Evolutionary conservation across 345 rosid species (phyloP), one percentile per base, ranked within the genome.

Genomic region (Reutealis trisperma): DNA sequence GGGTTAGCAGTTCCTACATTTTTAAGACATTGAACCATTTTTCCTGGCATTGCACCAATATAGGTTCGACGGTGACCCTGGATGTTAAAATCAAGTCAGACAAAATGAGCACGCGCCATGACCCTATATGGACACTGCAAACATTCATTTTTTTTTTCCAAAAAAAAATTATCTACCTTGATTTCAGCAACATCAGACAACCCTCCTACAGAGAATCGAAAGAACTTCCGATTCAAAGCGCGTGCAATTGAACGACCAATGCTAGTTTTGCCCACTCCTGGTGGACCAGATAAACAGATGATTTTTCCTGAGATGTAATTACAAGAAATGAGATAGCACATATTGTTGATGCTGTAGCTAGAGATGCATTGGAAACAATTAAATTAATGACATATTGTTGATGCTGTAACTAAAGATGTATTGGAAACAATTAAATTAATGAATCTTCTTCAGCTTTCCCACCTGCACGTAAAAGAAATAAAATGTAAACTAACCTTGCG

Each of bases 201-300:
- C 41, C 99, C 98, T 85, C 99, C 99, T 78, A 96, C 98, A 64
- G 99, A 96, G 83, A 96, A 96, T 82, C 99, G 90, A 80, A 85
- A 96, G 84, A 96, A 96, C 63, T 96, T 90, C 27, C 97, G 91
- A 77, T 96, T 88, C 83, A 96, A 87, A 81, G 99, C 97, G 64
- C 96, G 97, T 49, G 99, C 98, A 86, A 96, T 90, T 57, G 99
- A 96, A 57, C 97, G 95, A 24, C 98, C 99, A 71, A 96, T 96
- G 85, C 99, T 96, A 76, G 99, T 96, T 90, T 96, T 96, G 32
- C 99, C 99, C 64, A 96, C 99, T 75, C 99, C 99, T 68, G 99
- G 99, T 63, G 99, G 99, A 2, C 99, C 99, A 52, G 99, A 94
- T 62, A 96, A 91, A 85, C 99, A 94, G 76, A 96, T 92, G 70